Evolutionary conservation across 2,329 filamentous ascomycete species (phyloP).

Genomic region (Chaetothyriales sp.): DNA sequence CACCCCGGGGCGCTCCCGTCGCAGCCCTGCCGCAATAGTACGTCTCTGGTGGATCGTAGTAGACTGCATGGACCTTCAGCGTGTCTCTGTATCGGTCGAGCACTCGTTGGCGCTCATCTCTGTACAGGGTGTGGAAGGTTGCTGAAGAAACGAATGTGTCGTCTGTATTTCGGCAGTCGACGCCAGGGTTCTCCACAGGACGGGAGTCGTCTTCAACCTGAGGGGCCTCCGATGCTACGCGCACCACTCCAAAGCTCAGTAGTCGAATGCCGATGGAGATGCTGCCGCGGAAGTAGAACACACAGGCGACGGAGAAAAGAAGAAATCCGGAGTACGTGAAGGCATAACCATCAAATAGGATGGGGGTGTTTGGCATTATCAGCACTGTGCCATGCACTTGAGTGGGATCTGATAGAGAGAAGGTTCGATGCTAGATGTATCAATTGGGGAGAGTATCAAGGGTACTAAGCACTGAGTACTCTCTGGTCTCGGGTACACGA

Average conservation of each 20-base stretch:
- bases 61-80: not conserved
- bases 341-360: not conserved
- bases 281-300: not conserved
- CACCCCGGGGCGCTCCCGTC: not conserved
- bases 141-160: too few species aligned
- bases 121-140: not conserved
- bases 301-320: not conserved
- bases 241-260: not conserved
- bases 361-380: not conserved
- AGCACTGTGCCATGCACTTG: not conserved
- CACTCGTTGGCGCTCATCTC: not conserved
- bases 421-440: too few species aligned
- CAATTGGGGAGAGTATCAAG: too few species aligned
- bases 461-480: too few species aligned
- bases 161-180: too few species aligned
- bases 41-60: not conserved
- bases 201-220: not conserved
- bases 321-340: not conserved
- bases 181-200: not conserved
- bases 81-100: not conserved
- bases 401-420: not conserved
- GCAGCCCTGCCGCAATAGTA: not conserved
- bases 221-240: not conserved
- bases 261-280: not conserved
- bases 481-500: too few species aligned